phyloP scores from a whole-genome alignment of 805 yeast genomes.

The Kuraishia molischiana region DNA sequence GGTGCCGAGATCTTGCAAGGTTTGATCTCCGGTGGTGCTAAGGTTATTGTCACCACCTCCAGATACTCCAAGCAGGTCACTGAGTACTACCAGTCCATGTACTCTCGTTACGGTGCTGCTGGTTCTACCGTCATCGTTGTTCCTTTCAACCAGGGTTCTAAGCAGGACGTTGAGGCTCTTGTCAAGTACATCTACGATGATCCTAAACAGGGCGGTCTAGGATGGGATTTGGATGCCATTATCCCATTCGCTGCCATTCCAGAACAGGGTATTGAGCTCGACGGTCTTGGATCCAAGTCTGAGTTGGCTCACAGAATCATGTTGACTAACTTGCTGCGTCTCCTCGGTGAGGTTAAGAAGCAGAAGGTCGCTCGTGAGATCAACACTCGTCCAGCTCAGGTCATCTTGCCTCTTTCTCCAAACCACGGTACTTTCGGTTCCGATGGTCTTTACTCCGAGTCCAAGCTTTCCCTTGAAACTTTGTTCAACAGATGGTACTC shows the following conservation, averaged over 20 bases:
- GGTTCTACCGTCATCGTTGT: slow-evolving; percentile 92
- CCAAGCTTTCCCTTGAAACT: slow-evolving; percentile 91
- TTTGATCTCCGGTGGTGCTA: slow-evolving; percentile 94
- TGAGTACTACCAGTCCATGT: slow-evolving; percentile 90
- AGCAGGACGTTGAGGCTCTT: slow-evolving; percentile 83
- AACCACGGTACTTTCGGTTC: slow-evolving; percentile 99
- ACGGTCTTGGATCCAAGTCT: slow-evolving; percentile 85
- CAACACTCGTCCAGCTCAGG: slow-evolving; percentile 98
- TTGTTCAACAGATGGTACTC: slow-evolving; percentile 98
- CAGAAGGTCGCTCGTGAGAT: slow-evolving; percentile 68
- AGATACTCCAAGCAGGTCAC: slow-evolving; percentile 91
- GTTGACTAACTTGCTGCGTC: slow-evolving; percentile 91
- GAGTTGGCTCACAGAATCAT: slow-evolving; percentile 98
- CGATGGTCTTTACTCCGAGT: slow-evolving; percentile 97
- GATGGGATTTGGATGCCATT: slow-evolving; percentile 95
- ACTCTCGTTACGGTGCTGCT: slow-evolving; percentile 85
- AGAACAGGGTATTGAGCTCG: slow-evolving; percentile 95
- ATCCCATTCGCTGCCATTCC: slow-evolving; percentile 99
- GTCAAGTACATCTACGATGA: slow-evolving; percentile 79
- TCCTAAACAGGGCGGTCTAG: slow-evolving; percentile 80
- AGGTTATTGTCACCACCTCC: slow-evolving; percentile 92
- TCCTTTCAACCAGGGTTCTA: slow-evolving; percentile 98
- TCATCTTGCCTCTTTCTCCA: slow-evolving; percentile 92
- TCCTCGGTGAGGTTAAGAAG: slow-evolving; percentile 82
- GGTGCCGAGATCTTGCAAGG: slow-evolving; percentile 97